phyloP scores from a whole-genome alignment of 331 rosid species.

The Pyrus hybrid region DNA sequence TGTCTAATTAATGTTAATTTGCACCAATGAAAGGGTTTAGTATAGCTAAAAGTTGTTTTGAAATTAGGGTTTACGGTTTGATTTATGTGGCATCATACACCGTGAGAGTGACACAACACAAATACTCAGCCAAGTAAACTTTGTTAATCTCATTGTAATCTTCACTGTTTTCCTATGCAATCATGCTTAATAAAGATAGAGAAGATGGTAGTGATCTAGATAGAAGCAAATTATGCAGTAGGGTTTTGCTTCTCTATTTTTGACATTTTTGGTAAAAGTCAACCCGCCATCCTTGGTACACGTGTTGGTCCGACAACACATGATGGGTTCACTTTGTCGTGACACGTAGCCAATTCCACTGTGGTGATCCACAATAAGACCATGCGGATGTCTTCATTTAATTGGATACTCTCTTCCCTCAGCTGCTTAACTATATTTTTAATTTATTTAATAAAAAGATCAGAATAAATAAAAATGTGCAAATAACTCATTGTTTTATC shows the following conservation, averaged over 20 bases:
- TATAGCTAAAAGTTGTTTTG: slow-evolving; percentile 8
- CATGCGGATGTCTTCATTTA: background rate
- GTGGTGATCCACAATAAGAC: slow-evolving; percentile 1
- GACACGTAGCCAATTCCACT: slow-evolving; percentile 25
- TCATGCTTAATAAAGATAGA: background rate
- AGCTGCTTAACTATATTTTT: no score
- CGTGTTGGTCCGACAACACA: slow-evolving; percentile 51
- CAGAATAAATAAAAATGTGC: no score
- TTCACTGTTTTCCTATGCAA: slow-evolving; percentile 7
- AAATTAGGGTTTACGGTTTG: background rate
- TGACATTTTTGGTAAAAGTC: background rate
- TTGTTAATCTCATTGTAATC: slow-evolving; percentile 6
- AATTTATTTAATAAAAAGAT: no score
- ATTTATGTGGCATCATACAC: slow-evolving; percentile 8
- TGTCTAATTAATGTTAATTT: background rate
- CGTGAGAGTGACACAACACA: slow-evolving; percentile 27
- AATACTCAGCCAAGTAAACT: slow-evolving; percentile 24
- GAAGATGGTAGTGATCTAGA: background rate
- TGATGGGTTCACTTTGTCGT: slow-evolving; percentile 42
- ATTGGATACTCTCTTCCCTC: background rate
- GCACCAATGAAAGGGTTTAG: slow-evolving; percentile 12
- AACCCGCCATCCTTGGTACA: slow-evolving; percentile 34
- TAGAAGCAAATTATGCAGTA: background rate
- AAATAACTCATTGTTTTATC: background rate
- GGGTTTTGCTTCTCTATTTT: background rate